Percentiles rank a stretch among this genome's conserved stretches.
phyloP scores from a whole-genome alignment of 805 yeast genomes.

The Saturnispora sekii region DNA sequence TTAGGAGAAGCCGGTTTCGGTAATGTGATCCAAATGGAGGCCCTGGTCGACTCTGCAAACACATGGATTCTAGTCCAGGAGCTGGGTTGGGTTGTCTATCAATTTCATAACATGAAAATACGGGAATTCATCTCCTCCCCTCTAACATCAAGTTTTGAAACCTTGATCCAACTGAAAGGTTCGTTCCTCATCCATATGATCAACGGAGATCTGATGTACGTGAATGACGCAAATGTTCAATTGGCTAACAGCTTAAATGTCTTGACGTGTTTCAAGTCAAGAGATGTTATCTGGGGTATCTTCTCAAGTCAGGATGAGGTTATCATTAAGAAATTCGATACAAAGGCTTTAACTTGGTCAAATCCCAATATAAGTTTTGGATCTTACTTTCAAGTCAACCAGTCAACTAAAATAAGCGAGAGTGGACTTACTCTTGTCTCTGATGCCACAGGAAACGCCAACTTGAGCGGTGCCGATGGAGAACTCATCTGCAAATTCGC shows the following conservation, averaged over 20 bases:
- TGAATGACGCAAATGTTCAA: conserved; percentile 10
- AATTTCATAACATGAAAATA: conserved; percentile 8
- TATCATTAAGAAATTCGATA: neutral
- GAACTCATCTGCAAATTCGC: conserved; percentile 7
- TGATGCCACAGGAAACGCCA: neutral
- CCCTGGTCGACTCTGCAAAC: conserved; percentile 3
- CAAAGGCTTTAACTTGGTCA: conserved; percentile 1
- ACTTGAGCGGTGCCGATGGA: neutral
- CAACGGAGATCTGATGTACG: conserved; percentile 15
- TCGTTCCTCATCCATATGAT: conserved; percentile 16
- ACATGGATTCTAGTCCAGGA: conserved; percentile 22
- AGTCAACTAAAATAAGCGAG: conserved; percentile 1
- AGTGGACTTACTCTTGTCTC: conserved; percentile 4
- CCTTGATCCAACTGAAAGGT: conserved; percentile 9
- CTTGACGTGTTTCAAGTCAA: conserved; percentile 9
- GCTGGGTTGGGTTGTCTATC: conserved; percentile 24
- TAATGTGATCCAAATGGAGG: conserved; percentile 12
- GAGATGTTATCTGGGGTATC: conserved; percentile 2
- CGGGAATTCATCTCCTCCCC: conserved; percentile 20
- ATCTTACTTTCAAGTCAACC: too few species aligned
- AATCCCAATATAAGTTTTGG: neutral
- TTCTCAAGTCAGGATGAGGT: neutral
- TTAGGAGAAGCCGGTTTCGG: conserved; percentile 17
- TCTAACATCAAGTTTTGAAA: conserved; percentile 15
- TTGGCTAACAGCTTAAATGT: neutral